These are phyloP conservation scores for Amanita rimosa DNA, from an alignment of 768 basidiomycete genomes.

Conservation along the genomic window DNA sequence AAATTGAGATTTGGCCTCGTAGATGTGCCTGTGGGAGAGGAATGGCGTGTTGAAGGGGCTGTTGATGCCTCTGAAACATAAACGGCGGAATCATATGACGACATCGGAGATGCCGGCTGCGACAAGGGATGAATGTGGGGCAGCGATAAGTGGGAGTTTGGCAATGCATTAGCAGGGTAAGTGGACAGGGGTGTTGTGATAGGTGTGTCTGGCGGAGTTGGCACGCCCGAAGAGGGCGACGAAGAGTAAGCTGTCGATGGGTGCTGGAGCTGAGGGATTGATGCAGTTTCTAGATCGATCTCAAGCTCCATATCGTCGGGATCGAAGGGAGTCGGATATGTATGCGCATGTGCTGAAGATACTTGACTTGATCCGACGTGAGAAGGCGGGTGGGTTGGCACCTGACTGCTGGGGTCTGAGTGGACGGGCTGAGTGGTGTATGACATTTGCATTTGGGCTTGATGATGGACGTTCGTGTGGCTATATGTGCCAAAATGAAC, in stretches of 20 bases:
- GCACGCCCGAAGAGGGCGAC: constrained; percentile 30
- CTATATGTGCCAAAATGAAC: constrained; percentile 72
- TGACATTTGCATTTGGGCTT: constrained; percentile 32
- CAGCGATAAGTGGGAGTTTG: constrained; percentile 18
- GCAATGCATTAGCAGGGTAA: constrained; percentile 24
- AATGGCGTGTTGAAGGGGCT: constrained; percentile 20
- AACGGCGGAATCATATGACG: constrained; percentile 20
- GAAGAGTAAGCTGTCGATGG: constrained; percentile 20
- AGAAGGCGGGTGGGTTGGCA: constrained; percentile 12
- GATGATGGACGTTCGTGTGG: constrained; percentile 21
- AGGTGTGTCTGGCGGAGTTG: constrained; percentile 38
- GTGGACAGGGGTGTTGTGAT: constrained; percentile 37
- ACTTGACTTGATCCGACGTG: constrained; percentile 8
- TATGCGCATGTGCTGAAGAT: constrained; percentile 14
- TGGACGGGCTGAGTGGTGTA: constrained; percentile 30
- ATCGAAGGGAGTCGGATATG: constrained; percentile 42
- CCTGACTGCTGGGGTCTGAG: constrained; percentile 17
- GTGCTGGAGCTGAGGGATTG: constrained; percentile 10
- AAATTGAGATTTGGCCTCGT: constrained; percentile 10
- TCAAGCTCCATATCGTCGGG: constrained; percentile 80
- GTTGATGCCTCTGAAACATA: constrained; percentile 11
- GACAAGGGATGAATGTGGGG: constrained; percentile 21
- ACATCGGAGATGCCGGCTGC: constrained; percentile 37
- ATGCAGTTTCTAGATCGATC: constrained; percentile 35
- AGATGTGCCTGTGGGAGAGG: constrained; percentile 17